Conservation (phyloP, 345 rosid species). For the Camelina neglecta region DNA sequence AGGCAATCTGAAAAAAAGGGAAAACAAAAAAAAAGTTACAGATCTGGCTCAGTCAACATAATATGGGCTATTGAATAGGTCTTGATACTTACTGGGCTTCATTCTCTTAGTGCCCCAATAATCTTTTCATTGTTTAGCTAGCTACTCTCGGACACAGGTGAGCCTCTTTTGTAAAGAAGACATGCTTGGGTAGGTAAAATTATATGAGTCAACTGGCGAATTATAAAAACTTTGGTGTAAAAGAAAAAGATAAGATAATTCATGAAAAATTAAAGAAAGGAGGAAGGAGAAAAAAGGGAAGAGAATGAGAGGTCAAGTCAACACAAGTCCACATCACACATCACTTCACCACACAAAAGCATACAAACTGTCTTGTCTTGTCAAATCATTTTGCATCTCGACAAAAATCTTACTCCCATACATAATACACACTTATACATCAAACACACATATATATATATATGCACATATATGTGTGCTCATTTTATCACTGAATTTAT, state of each 20-base stretch:
- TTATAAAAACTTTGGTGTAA: neutral
- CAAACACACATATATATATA: neutral
- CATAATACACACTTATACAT: conserved; percentile 3
- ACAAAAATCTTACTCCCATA: conserved; percentile 39
- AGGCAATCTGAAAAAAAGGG: neutral
- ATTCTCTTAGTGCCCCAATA: neutral
- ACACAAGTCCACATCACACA: conserved; percentile 42
- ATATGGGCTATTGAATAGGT: neutral
- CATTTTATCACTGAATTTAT: neutral
- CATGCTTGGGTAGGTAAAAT: neutral
- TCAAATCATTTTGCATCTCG: conserved; percentile 43
- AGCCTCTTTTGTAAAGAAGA: neutral
- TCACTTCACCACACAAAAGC: conserved; percentile 43
- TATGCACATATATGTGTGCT: neutral
- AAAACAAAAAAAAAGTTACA: neutral
- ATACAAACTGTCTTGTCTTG: conserved; percentile 44
- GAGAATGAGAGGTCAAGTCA: conserved; percentile 47
- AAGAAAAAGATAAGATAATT: neutral
- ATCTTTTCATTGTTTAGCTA: neutral
- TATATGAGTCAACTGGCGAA: neutral
- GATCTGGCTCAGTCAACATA: neutral
- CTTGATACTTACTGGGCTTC: neutral
- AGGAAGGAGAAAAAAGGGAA: neutral
- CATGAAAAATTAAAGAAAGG: neutral
- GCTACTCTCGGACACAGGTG: neutral